Percentiles rank a stretch among this genome's conserved stretches.
These are phyloP conservation scores for Thymus quinquecostatus DNA, from an alignment of 257 asterid species.

Conservation along the genomic window DNA sequence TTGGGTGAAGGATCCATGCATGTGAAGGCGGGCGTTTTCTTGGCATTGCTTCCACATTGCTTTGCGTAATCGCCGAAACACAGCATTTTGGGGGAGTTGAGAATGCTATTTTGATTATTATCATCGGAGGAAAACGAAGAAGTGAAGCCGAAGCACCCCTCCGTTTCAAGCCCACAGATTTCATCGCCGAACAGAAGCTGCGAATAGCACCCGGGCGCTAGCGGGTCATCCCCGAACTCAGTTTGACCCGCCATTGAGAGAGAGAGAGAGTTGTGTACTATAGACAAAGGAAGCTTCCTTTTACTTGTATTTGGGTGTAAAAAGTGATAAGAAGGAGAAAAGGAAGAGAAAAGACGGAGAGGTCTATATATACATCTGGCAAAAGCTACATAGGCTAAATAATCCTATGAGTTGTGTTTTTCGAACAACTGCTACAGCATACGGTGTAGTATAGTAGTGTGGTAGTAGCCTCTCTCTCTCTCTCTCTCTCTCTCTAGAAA, in stretches of 20 bases:
- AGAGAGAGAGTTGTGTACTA: slow-evolving; percentile 2
- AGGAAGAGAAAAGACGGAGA: slow-evolving; percentile 23
- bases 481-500: slow-evolving; percentile 27
- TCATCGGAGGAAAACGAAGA: slow-evolving; percentile 35
- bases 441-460: background rate
- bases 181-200: slow-evolving; percentile 65
- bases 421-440: slow-evolving; percentile 13
- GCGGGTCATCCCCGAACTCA: slow-evolving; percentile 45
- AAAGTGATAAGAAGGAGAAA: background rate
- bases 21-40: slow-evolving; percentile 42
- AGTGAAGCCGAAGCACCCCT: slow-evolving; percentile 46
- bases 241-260: slow-evolving; percentile 50
- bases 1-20: slow-evolving; percentile 54
- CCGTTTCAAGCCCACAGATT: slow-evolving; percentile 34
- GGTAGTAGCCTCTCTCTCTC: background rate
- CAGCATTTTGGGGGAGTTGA: slow-evolving; percentile 54
- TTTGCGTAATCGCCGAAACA: slow-evolving; percentile 61
- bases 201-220: slow-evolving; percentile 57
- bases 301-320: background rate
- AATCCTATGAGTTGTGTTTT: slow-evolving; percentile 37
- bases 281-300: slow-evolving; percentile 51
- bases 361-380: background rate
- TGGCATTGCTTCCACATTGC: background rate
- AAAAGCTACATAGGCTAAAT: background rate
- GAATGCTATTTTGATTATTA: slow-evolving; percentile 5